Percentiles rank a stretch among this genome's conserved stretches.
These are phyloP conservation scores for Pestalotiopsis sp. DNA, from an alignment of 2,329 filamentous ascomycete species.

Conservation along the genomic window DNA sequence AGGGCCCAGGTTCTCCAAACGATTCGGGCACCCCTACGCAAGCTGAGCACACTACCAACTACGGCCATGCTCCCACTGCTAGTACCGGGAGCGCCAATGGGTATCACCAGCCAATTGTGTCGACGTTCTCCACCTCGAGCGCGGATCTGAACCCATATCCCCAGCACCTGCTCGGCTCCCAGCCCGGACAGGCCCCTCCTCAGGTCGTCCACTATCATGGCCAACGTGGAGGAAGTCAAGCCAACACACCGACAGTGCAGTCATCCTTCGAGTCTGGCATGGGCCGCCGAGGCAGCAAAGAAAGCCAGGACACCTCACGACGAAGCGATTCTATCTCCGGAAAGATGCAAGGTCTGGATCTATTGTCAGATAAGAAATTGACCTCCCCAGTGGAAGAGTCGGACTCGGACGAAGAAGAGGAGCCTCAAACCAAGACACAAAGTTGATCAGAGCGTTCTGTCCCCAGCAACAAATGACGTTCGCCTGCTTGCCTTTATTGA, in stretches of 20 bases:
- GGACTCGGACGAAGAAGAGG: constrained; percentile 23
- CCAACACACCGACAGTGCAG: constrained; percentile 63
- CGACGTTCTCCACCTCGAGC: constrained; percentile 71
- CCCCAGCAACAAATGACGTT: neutral
- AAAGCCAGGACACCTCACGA: constrained; percentile 47
- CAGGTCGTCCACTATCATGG: constrained; percentile 71
- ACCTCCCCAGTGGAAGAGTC: constrained; percentile 28
- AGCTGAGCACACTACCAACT: constrained; percentile 51
- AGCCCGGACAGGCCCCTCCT: constrained; percentile 64
- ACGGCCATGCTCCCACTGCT: constrained; percentile 40
- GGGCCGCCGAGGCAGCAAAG: constrained; percentile 40
- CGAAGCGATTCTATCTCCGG: constrained; percentile 39
- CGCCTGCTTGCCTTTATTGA: neutral
- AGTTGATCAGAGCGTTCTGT: neutral
- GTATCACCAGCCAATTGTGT: constrained; percentile 70
- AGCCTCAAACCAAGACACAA: neutral
- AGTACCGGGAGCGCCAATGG: constrained; percentile 52
- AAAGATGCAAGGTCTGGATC: constrained; percentile 39
- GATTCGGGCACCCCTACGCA: constrained; percentile 65
- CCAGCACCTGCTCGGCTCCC: constrained; percentile 64
- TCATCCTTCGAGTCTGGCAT: constrained; percentile 52
- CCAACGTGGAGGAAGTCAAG: constrained; percentile 67
- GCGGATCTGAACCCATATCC: constrained; percentile 71
- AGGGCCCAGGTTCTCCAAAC: constrained; percentile 54
- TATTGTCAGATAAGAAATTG: constrained; percentile 39